These are phyloP conservation scores for Incumbomyces lentus DNA, from an alignment of 2,329 filamentous ascomycete species.

Conservation along the genomic window DNA sequence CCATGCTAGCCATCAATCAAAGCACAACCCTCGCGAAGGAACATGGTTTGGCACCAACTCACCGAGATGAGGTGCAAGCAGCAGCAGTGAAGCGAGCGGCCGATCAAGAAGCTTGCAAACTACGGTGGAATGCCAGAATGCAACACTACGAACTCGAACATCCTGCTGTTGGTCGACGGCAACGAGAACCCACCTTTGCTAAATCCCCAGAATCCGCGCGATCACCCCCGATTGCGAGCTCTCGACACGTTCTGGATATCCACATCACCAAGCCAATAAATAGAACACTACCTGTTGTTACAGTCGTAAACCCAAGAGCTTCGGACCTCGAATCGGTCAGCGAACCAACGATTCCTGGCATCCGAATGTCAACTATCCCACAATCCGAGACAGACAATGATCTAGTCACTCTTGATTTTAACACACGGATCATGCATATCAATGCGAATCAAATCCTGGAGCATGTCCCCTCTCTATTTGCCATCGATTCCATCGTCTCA, in stretches of 20 bases:
- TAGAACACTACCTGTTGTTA: slow-evolving; percentile 27
- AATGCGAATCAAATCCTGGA: slow-evolving; percentile 30
- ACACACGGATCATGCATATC: slow-evolving; percentile 28
- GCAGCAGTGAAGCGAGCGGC: slow-evolving; percentile 36
- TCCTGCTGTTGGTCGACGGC: slow-evolving; percentile 29
- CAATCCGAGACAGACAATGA: slow-evolving; percentile 29
- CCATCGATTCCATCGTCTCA: slow-evolving; percentile 37
- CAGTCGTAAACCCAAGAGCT: slow-evolving; percentile 27
- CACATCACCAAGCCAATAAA: slow-evolving; percentile 26
- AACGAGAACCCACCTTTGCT: slow-evolving; percentile 8
- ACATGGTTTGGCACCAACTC: slow-evolving; percentile 30
- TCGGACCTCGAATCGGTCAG: slow-evolving; percentile 25
- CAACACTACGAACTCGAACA: slow-evolving; percentile 37
- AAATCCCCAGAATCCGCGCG: slow-evolving; percentile 7
- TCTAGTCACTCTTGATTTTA: slow-evolving; percentile 35
- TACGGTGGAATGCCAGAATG: slow-evolving; percentile 33
- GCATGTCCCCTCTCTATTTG: slow-evolving; percentile 36
- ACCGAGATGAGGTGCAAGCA: slow-evolving; percentile 33
- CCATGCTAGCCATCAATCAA: slow-evolving; percentile 39
- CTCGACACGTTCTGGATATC: slow-evolving; percentile 29
- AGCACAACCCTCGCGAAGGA: slow-evolving; percentile 30
- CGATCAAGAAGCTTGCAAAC: slow-evolving; percentile 35
- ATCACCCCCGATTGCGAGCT: slow-evolving; percentile 5
- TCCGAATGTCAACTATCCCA: slow-evolving; percentile 29
- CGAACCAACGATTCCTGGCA: slow-evolving; percentile 13